Base-by-base conservation (phyloP, 345 rosid species). In the Cardamine occulta region DNA sequence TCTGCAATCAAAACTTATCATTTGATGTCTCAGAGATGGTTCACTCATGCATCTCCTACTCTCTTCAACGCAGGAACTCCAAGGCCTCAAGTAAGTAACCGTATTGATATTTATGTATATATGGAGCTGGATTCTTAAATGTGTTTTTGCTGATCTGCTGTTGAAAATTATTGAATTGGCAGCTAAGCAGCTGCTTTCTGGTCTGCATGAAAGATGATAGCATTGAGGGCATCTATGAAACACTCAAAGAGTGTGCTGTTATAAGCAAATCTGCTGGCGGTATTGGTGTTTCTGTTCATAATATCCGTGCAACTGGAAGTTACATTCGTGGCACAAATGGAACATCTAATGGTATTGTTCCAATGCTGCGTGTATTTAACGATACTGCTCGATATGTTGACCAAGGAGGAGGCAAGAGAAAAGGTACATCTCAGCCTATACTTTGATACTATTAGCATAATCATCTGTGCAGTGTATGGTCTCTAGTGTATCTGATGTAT, bases 191-290 rank as follows among this genome's bases (percentile, higher is more conserved):
- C 71, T 93, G 97, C 80, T 91, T 91, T 82, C 79, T 93, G 80
- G 45, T 91, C 21, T 93, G 98, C 80, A 93, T 93, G 97, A 91
- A 93, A 81, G 93, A 93, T 52, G 97, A 93, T 70, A 91, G 96
- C 70, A 93, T 93, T 80, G 97, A 91, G 72, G 98, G 97, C 58
- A 91, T 93, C 42, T 93, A 93, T 76, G 98, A 93, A 48, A 89
- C 96, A 10, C 72, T 93, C 77, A 93, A 91, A 85, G 97, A 93
- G 80, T 93, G 97, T 86, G 98, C 93, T 74, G 91, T 93, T 60
- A 91, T 93, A 68, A 93, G 97, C 80, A 93, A 93, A 80, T 93
- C 98, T 14, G 96, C 92, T 80, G 97, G 98, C 18, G 97, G 98
- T 54, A 88, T 93, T 75, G 98, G 97, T 69, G 93, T 93, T 4